Conservation (phyloP, 441 rosid species). For the Sinapis alba region DNA sequence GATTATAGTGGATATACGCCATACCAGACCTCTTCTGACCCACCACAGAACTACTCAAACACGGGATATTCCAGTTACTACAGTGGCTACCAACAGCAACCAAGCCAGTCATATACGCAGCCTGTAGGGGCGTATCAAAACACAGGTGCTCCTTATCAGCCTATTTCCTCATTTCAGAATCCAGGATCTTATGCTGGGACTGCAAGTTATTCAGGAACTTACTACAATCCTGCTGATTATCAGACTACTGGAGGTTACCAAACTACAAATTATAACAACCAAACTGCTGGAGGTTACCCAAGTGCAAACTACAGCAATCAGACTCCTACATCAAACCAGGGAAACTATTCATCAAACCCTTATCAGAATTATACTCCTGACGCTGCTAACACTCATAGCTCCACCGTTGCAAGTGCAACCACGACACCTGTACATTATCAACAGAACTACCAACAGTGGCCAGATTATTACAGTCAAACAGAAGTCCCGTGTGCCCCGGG, state of each 20-base stretch:
- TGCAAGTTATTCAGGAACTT: constrained; percentile 95
- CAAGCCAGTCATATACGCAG: constrained; percentile 77
- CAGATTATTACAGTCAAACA: constrained; percentile 82
- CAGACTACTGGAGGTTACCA: constrained; percentile 98
- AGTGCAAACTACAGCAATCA: constrained; percentile 77
- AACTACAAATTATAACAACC: constrained; percentile 72
- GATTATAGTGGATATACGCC: constrained; percentile 68
- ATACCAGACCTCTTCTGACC: constrained; percentile 64
- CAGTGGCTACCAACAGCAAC: constrained; percentile 82
- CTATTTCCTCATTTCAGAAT: constrained; percentile 89
- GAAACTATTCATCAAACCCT: constrained; percentile 69
- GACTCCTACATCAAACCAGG: constrained; percentile 61
- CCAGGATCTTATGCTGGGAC: constrained; percentile 99
- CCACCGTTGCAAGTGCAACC: constrained; percentile 48
- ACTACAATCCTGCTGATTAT: constrained; percentile 99
- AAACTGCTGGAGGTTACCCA: constrained; percentile 79
- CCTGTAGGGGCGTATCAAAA: constrained; percentile 95
- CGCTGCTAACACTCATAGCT: constrained; percentile 54
- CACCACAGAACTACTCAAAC: constrained; percentile 74
- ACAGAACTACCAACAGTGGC: constrained; percentile 85
- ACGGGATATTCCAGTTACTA: constrained; percentile 82
- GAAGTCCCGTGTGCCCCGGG: constrained; percentile 99
- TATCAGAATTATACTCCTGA: constrained; percentile 67
- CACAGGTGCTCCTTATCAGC: constrained; percentile 97
- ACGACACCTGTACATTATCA: constrained; percentile 68